Conservation (phyloP, 805 yeast genomes). For the Diddensiella transvaalensis region DNA sequence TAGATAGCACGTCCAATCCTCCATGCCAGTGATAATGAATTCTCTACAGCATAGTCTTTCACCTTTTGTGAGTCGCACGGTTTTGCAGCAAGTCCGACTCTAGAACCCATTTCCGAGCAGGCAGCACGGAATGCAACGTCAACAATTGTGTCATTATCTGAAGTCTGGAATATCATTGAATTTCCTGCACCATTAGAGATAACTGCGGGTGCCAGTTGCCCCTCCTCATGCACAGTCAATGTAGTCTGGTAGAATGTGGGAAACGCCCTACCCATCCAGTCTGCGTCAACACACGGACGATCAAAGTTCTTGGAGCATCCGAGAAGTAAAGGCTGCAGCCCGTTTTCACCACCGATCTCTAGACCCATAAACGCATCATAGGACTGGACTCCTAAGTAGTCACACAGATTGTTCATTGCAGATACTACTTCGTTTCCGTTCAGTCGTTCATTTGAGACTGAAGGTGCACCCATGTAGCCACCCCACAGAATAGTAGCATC, state of each 20-base stretch:
- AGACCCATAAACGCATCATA: conserved; percentile 7
- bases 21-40: conserved; percentile 44
- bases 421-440: conserved; percentile 38
- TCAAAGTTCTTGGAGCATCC: conserved; percentile 2
- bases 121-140: conserved; percentile 43
- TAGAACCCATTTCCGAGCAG: conserved; percentile 42
- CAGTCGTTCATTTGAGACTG: conserved; percentile 41
- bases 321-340: conserved; percentile 16
- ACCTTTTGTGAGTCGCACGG: conserved; percentile 35
- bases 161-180: conserved; percentile 21
- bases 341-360: conserved; percentile 34
- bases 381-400: background rate
- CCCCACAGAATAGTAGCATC: conserved; percentile 32
- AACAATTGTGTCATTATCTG: conserved; percentile 30
- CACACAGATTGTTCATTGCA: conserved; percentile 26
- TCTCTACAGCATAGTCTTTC: conserved; percentile 31
- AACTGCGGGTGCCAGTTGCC: conserved; percentile 15
- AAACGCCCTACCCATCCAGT: conserved; percentile 49
- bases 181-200: conserved; percentile 41
- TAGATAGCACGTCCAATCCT: conserved; percentile 45
- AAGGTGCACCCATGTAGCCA: conserved; percentile 45
- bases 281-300: conserved; percentile 33
- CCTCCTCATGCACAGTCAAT: conserved; percentile 5
- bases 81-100: conserved; percentile 37
- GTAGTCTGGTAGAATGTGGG: conserved; percentile 43